Percentiles rank a stretch among this genome's conserved stretches.
Conservation (phyloP, 352 stramenopile species). For the Halophytophthora polymorphica region DNA sequence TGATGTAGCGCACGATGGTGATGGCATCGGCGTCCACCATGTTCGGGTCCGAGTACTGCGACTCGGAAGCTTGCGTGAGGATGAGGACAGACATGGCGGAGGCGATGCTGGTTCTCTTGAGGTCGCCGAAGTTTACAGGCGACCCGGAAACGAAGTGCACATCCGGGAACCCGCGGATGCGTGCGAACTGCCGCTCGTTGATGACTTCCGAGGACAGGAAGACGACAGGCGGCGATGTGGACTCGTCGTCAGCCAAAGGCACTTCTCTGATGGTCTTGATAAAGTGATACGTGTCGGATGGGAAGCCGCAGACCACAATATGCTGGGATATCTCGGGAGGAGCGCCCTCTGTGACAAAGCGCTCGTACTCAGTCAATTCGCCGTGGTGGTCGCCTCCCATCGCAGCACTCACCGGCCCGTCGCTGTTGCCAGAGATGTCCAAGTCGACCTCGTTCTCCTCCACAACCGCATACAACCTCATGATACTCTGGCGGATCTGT, state of each 20-base stretch:
- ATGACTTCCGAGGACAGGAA: slow-evolving; percentile 53
- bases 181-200: slow-evolving; percentile 53
- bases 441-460: slow-evolving; percentile 31
- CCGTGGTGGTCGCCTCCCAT: slow-evolving; percentile 8
- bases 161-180: slow-evolving; percentile 45
- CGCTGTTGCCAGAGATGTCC: slow-evolving; percentile 6
- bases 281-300: slow-evolving; percentile 60
- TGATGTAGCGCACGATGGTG: slow-evolving; percentile 76
- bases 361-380: slow-evolving; percentile 45
- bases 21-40: slow-evolving; percentile 84
- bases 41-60: slow-evolving; percentile 65
- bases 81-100: slow-evolving; percentile 58
- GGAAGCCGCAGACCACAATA: slow-evolving; percentile 74
- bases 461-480: slow-evolving; percentile 41
- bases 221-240: slow-evolving; percentile 43
- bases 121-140: slow-evolving; percentile 68
- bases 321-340: slow-evolving; percentile 41
- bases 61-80: slow-evolving; percentile 44
- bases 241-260: slow-evolving; percentile 32
- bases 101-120: slow-evolving; percentile 67
- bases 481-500: slow-evolving; percentile 53
- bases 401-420: background rate
- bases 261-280: slow-evolving; percentile 69
- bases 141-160: slow-evolving; percentile 73
- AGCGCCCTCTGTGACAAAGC: slow-evolving; percentile 43